Evolutionary conservation across 768 basidiomycete genomes (phyloP), one percentile per base, ranked within the genome.

Genomic region (Termitomyces sp.): DNA sequence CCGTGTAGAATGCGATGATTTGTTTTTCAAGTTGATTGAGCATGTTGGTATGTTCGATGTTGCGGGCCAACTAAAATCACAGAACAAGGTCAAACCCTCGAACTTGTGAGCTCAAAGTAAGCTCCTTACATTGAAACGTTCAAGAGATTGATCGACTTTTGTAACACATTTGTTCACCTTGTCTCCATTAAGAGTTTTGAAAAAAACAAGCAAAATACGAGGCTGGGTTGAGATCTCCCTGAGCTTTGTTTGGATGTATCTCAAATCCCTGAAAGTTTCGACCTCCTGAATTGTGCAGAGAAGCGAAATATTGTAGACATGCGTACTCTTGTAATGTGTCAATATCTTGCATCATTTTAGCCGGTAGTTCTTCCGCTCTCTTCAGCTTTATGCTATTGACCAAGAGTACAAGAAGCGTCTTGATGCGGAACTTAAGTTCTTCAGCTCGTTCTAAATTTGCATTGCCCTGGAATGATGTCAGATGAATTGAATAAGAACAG

Each of bases 351-450:
- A 44, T 23, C 2, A 59, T 6, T 36, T 50, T 49, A 5, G 22
- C 52, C 2, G 32, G 31, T 1, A 53, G 40, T 18, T 57, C 56
- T 10, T 50, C 52, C 12, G 13, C 23, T 23, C 53, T 56, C 45
- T 56, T 59, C 12, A 51, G 54, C 27, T 59, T 56, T 29, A 59
- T 45, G n/a, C 45, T 51, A 6, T 56, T 53, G 20, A 56, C 54
- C 25, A 56, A 35, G 13, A 53, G 31, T 3, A 27, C 29, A 6
- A 59, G 42, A 4, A 59, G 38, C 11, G 54, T 40, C 54, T 53
- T 44, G 41, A 59, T 53, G 6, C 58, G 58, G 3, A 56, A 7
- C 20, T 53, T 50, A 3, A 59, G 51, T 4, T 56, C 58, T 3
- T 56, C 40, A 18, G 58, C 54, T 3, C 32, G 50, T 31, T 49